Evolutionary conservation across 805 yeast species (phyloP), one percentile per base, ranked within the genome.

Genomic region (Cyberlindnera euphorbiae): DNA sequence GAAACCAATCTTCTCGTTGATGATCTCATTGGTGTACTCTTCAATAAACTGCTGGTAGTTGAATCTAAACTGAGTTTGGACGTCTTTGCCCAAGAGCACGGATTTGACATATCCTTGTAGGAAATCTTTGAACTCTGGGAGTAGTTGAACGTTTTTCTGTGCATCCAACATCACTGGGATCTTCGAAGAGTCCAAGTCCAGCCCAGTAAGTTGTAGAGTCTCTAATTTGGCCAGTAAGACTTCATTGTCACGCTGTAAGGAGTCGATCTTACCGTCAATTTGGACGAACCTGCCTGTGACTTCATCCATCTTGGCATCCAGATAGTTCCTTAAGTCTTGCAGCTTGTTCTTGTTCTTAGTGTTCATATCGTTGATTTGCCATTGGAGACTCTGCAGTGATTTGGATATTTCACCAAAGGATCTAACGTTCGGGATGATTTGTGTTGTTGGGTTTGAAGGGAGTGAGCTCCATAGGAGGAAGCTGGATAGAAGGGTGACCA

Each of bases 351-450:
- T 48, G n/a, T 51, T 36, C 36, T 39, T 51, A 10, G 34, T 12
- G 29, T 48, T 42, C 5, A 45, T 12, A 13, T 53, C 56, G 26
- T 51, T 50, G 17, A 53, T 49, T 32, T 51, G 56, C 39, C 41
- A 44, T 33, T 53, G 57, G 12, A 53, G 33, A 17, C 40, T 34
- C 8, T 45, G 41, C 4, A 53, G 24, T 4, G 52, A 41, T 23
- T 33, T 49, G 14, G 55, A 40, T 5, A 52, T 41, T 26, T 52
- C 56, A 11, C 35, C 38, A 13, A 47, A 37, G 1, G 46, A 41
- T 13, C 35, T 28, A 15, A 45, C 37, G 35, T 38, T 45, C 8
- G 46, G 33, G 8, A 42, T 36, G 33, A 44, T 40, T 22, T 40
- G 44, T 21, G 22, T 32, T 17, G 42, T 21, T 6, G 30, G 6